These are phyloP conservation scores for Diaporthe sp. DNA, from an alignment of 2,329 filamentous ascomycete genomes.

Conservation along the genomic window DNA sequence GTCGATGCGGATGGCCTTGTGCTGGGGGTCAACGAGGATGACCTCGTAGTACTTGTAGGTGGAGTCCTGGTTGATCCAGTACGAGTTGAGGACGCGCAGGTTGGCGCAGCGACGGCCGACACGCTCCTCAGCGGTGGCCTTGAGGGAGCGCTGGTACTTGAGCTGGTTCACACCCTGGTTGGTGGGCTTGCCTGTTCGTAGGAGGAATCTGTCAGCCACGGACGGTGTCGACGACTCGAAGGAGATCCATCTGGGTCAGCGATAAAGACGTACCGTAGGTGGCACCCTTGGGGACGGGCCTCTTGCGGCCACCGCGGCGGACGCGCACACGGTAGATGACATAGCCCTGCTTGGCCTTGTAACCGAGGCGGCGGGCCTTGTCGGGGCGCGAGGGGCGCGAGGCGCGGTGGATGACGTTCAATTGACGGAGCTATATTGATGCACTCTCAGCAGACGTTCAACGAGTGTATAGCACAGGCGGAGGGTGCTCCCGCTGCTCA, in stretches of 20 bases:
- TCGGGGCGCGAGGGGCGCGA: conserved; percentile 98
- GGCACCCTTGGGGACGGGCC: conserved; percentile 95
- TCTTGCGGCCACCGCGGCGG: conserved; percentile 98
- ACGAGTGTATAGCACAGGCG: conserved; percentile 95
- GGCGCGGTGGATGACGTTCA: conserved; percentile 99
- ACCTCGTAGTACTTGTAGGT: conserved; percentile 99
- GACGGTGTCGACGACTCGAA: neutral
- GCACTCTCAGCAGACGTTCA: conserved; percentile 99
- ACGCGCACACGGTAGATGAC: conserved; percentile 99
- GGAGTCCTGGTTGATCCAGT: conserved; percentile 99
- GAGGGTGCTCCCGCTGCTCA: conserved; percentile 51
- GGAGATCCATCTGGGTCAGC: neutral
- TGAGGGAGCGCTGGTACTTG: conserved; percentile 99
- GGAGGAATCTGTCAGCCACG: conserved; percentile 32
- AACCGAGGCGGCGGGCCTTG: conserved; percentile 99
- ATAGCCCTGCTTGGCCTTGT: conserved; percentile 99
- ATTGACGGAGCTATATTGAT: conserved; percentile 99
- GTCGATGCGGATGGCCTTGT: conserved; percentile 99
- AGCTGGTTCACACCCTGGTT: conserved; percentile 99
- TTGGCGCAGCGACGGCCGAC: conserved; percentile 99
- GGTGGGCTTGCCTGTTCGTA: conserved; percentile 91
- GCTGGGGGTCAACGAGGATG: conserved; percentile 99
- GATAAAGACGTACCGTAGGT: conserved; percentile 81
- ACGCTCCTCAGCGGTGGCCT: conserved; percentile 98
- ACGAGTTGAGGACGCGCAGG: conserved; percentile 99